phyloP scores from a whole-genome alignment of 345 rosid genomes.

The Triadica sebifera region DNA sequence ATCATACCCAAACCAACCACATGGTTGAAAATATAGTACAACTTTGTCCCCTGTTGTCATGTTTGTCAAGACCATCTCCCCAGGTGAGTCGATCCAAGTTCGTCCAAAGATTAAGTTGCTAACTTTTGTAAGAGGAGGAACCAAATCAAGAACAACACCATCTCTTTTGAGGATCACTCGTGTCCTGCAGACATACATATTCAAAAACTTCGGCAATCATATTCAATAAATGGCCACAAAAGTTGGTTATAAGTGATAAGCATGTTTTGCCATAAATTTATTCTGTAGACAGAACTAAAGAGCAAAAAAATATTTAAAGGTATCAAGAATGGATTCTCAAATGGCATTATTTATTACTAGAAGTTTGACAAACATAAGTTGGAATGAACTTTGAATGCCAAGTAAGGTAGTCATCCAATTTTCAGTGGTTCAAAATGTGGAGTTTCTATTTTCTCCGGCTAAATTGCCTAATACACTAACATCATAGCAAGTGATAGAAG shows the following conservation, averaged over 20 bases:
- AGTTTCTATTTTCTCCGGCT: no score
- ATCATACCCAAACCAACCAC: conserved; percentile 79
- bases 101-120: conserved; percentile 79
- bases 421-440: neutral
- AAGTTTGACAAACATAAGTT: neutral
- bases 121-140: conserved; percentile 75
- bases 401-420: neutral
- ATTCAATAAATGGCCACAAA: neutral
- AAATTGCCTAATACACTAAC: neutral
- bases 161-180: conserved; percentile 73
- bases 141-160: conserved; percentile 69
- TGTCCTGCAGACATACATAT: conserved; percentile 46
- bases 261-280: neutral
- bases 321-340: neutral
- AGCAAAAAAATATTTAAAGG: neutral
- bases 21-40: conserved; percentile 76
- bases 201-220: neutral
- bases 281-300: neutral
- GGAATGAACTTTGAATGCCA: neutral
- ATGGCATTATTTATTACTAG: neutral
- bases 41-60: conserved; percentile 71
- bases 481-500: neutral
- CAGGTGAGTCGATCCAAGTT: conserved; percentile 75
- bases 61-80: conserved; percentile 81
- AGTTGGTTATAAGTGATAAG: neutral